A percentile compares a stretch with the other conserved stretches of the same genome.
These are phyloP conservation scores for Podila epicladia DNA, from an alignment of 192 early-diverging fungal genomes.

Conservation along the genomic window DNA sequence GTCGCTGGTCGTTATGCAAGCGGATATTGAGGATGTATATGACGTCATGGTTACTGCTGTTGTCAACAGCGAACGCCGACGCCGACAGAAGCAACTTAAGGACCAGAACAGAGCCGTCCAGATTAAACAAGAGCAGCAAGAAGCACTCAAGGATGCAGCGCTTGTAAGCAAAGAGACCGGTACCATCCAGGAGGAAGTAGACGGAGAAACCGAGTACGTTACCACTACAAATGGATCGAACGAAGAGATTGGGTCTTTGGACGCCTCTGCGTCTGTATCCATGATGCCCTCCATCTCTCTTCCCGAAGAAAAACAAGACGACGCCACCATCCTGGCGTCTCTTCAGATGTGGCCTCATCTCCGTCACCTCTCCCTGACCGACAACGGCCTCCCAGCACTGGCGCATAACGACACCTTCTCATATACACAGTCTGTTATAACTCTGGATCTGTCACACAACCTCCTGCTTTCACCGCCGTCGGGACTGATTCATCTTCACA, in stretches of 20 bases:
- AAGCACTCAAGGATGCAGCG: constrained; percentile 35
- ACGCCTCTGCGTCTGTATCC: no score
- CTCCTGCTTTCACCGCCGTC: constrained; percentile 57
- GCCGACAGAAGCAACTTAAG: constrained; percentile 21
- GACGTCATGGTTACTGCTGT: constrained; percentile 56
- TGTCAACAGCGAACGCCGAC: constrained; percentile 40
- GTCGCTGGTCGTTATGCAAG: constrained; percentile 52
- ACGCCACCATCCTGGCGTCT: constrained; percentile 26
- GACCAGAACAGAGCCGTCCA: constrained; percentile 38
- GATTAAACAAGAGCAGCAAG: constrained; percentile 42
- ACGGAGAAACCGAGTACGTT: not conserved
- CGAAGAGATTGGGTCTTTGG: not conserved
- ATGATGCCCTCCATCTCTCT: not conserved
- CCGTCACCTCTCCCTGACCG: constrained; percentile 55
- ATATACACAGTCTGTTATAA: constrained; percentile 49
- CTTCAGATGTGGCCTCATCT: constrained; percentile 52
- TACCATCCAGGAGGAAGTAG: not conserved
- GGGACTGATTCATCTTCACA: constrained; percentile 55
- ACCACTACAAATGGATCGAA: not conserved
- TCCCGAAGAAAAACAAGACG: constrained; percentile 9
- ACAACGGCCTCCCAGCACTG: constrained; percentile 60
- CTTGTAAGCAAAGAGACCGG: constrained; percentile 4
- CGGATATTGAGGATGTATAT: constrained; percentile 57
- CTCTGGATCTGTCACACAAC: constrained; percentile 63
- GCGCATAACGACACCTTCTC: constrained; percentile 48